A percentile compares a stretch with the other conserved stretches of the same genome.
Conservation (phyloP, 2,329 filamentous ascomycete species). For the Rutstroemia sp. region DNA sequence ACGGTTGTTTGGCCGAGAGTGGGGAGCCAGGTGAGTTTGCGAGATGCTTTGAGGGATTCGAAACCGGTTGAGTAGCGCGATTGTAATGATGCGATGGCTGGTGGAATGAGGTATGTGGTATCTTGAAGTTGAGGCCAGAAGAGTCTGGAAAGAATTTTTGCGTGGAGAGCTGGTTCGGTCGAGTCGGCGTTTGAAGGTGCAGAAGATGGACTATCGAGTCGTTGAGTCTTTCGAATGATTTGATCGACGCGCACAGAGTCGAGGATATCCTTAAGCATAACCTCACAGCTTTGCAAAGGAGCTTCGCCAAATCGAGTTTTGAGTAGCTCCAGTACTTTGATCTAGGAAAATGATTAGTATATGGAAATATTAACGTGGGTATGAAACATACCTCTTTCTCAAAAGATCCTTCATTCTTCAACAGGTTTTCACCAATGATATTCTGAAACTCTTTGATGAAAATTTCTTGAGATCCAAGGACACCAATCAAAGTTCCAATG, state of each 20-base stretch:
- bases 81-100: constrained; percentile 52
- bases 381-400: constrained; percentile 52
- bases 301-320: constrained; percentile 84
- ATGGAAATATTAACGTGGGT: background rate
- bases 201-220: constrained; percentile 28
- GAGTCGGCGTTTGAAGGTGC: constrained; percentile 23
- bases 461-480: constrained; percentile 81
- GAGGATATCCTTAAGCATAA: constrained; percentile 91
- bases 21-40: constrained; percentile 84
- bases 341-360: constrained; percentile 32
- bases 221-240: constrained; percentile 49
- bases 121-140: constrained; percentile 84
- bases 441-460: constrained; percentile 93
- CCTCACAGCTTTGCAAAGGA: constrained; percentile 85
- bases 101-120: constrained; percentile 59
- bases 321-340: constrained; percentile 75
- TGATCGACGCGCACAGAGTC: constrained; percentile 72
- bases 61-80: constrained; percentile 68
- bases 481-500: constrained; percentile 79
- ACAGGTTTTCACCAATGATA: constrained; percentile 77
- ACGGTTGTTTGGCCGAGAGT: constrained; percentile 74
- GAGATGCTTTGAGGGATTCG: constrained; percentile 69
- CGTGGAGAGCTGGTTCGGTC: constrained; percentile 46
- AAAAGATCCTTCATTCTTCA: constrained; percentile 60
- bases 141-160: constrained; percentile 82